phyloP scores from a whole-genome alignment of 2,329 filamentous ascomycete species.

The Phoma herbarum region DNA sequence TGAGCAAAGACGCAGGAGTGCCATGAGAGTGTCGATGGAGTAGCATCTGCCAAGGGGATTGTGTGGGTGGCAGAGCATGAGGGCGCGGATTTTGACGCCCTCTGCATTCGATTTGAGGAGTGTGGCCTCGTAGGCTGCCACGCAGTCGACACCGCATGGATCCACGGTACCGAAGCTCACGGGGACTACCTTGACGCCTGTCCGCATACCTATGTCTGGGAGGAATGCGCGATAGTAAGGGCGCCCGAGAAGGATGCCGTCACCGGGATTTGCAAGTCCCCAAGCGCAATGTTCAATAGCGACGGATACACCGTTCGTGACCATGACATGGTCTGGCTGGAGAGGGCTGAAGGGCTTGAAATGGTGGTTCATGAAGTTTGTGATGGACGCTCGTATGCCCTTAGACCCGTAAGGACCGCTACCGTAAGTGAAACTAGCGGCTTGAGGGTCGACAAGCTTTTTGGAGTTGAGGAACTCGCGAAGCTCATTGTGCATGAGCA shows the following conservation, averaged over 20 bases:
- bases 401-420: conserved; percentile 53
- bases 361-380: conserved; percentile 50
- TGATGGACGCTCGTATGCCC: conserved; percentile 43
- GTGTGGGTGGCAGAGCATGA: conserved; percentile 63
- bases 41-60: conserved; percentile 57
- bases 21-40: conserved; percentile 50
- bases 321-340: conserved; percentile 46
- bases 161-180: conserved; percentile 58
- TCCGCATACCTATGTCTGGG: conserved; percentile 56
- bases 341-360: conserved; percentile 43
- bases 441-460: conserved; percentile 33
- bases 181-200: conserved; percentile 54
- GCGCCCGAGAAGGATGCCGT: conserved; percentile 54
- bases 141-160: conserved; percentile 54
- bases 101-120: conserved; percentile 49
- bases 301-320: conserved; percentile 55
- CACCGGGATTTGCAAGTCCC: conserved; percentile 54
- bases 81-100: conserved; percentile 55
- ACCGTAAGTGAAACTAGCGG: conserved; percentile 52
- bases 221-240: conserved; percentile 61
- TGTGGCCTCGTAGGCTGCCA: conserved; percentile 57
- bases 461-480: conserved; percentile 54
- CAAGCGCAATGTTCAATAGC: conserved; percentile 55
- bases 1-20: conserved; percentile 60
- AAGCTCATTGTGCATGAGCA: conserved; percentile 60